Conservation (phyloP, 352 stramenopile species). For the Phytopythium montanum region DNA sequence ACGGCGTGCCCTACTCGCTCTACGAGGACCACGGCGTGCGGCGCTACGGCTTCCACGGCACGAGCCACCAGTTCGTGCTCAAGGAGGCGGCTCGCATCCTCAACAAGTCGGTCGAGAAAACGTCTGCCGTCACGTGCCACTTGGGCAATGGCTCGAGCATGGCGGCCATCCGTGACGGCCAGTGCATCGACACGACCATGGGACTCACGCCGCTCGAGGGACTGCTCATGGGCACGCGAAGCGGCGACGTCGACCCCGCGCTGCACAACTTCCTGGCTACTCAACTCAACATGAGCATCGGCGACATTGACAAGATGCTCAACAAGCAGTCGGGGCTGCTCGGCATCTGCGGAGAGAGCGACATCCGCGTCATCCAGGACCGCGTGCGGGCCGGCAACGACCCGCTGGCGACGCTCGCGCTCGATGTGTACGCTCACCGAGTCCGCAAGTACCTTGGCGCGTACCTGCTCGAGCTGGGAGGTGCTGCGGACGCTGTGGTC, state of each 20-base stretch:
- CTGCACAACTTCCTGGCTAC: slow-evolving; percentile 73
- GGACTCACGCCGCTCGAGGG: slow-evolving; percentile 87
- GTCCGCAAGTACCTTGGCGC: slow-evolving; percentile 87
- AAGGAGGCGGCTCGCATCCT: slow-evolving; percentile 59
- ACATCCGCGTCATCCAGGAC: slow-evolving; percentile 80
- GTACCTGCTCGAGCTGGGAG: slow-evolving; percentile 71
- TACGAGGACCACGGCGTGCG: slow-evolving; percentile 81
- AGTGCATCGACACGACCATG: slow-evolving; percentile 89
- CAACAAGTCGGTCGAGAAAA: slow-evolving; percentile 46
- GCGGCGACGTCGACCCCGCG: slow-evolving; percentile 83
- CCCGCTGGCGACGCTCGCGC: slow-evolving; percentile 52
- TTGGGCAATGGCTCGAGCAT: slow-evolving; percentile 87
- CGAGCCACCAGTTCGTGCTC: slow-evolving; percentile 84
- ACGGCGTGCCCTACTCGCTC: slow-evolving; percentile 76
- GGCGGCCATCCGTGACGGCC: slow-evolving; percentile 66
- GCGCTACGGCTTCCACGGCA: slow-evolving; percentile 91
- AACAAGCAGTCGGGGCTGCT: slow-evolving; percentile 89
- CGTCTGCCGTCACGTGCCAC: slow-evolving; percentile 85
- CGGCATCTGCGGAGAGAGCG: slow-evolving; percentile 76
- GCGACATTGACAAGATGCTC: slow-evolving; percentile 80
- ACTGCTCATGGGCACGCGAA: slow-evolving; percentile 88
- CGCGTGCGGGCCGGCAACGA: slow-evolving; percentile 48
- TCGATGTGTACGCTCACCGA: slow-evolving; percentile 85
- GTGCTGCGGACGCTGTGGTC: slow-evolving; percentile 75
- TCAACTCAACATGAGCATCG: slow-evolving; percentile 63